Conservation (phyloP, 2,329 filamentous ascomycete genomes). For the Penicillium occitanis region DNA sequence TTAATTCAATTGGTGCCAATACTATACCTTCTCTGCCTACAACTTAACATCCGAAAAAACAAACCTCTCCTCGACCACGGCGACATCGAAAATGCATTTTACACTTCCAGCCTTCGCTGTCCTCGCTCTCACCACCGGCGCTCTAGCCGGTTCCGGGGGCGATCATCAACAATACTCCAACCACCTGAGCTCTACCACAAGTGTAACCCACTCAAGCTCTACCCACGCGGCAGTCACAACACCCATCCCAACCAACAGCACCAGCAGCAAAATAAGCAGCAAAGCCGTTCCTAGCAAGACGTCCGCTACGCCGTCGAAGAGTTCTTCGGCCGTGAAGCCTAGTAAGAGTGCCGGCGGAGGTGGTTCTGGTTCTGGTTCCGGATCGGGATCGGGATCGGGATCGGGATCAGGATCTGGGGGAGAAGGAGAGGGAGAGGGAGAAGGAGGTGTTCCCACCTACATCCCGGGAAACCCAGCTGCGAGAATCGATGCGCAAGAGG, state of each 20-base stretch:
- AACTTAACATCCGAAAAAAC: not conserved
- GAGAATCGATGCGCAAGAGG: conserved; percentile 9
- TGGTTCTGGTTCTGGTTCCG: conserved; percentile 21
- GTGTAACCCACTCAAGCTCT: not conserved
- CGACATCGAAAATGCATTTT: conserved; percentile 28
- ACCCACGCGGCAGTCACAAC: conserved; percentile 12
- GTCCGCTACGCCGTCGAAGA: not conserved
- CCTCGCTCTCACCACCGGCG: conserved; percentile 27
- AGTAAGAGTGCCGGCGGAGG: conserved; percentile 18
- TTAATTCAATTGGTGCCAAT: too few species aligned
- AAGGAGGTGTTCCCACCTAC: conserved; percentile 2
- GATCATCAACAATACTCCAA: conserved; percentile 24
- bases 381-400: conserved; percentile 22
- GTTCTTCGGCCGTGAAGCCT: conserved; percentile 2
- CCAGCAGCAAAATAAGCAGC: not conserved
- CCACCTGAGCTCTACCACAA: not conserved
- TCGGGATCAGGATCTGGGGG: conserved; percentile 22
- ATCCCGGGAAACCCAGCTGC: conserved; percentile 15
- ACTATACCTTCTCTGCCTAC: not conserved
- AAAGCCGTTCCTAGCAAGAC: not conserved
- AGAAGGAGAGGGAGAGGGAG: conserved; percentile 19
- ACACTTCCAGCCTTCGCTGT: conserved; percentile 23
- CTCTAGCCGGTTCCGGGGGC: conserved; percentile 20
- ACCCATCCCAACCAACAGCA: conserved; percentile 13
- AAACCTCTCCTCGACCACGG: not conserved